phyloP scores from a whole-genome alignment of 768 basidiomycete species.

The Mycena vulgaris region DNA sequence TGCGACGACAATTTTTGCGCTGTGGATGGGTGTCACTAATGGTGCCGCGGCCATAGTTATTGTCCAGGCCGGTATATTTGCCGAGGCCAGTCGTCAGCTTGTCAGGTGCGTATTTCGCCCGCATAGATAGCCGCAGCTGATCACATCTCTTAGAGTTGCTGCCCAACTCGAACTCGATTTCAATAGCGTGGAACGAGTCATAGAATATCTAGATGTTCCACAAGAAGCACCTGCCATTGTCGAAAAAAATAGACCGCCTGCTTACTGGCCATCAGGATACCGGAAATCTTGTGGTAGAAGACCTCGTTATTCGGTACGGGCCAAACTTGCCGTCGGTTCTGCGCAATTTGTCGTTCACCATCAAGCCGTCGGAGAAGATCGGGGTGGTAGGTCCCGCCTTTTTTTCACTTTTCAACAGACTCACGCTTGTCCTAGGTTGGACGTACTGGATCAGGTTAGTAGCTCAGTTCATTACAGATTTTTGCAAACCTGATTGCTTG shows the following conservation, averaged over 20 bases:
- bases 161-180: slow-evolving; percentile 83
- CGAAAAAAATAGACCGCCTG: slow-evolving; percentile 72
- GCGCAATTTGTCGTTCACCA: slow-evolving; percentile 69
- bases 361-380: slow-evolving; percentile 76
- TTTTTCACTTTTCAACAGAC: not conserved
- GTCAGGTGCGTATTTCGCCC: slow-evolving; percentile 59
- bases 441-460: slow-evolving; percentile 74
- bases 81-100: slow-evolving; percentile 76
- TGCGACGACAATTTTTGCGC: slow-evolving; percentile 77
- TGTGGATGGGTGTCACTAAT: slow-evolving; percentile 68
- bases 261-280: slow-evolving; percentile 78
- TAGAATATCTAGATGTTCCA: slow-evolving; percentile 77
- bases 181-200: slow-evolving; percentile 81
- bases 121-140: slow-evolving; percentile 14
- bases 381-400: slow-evolving; percentile 67
- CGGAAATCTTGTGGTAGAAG: slow-evolving; percentile 71
- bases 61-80: slow-evolving; percentile 78
- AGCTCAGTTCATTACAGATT: not conserved
- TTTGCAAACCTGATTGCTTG: not conserved
- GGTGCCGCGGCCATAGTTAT: slow-evolving; percentile 82
- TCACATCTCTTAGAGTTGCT: slow-evolving; percentile 60
- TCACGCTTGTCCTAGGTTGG: slow-evolving; percentile 62
- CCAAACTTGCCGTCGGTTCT: slow-evolving; percentile 74
- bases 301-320: slow-evolving; percentile 75
- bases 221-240: slow-evolving; percentile 79